These are phyloP conservation scores for Immersiella caudata DNA, from an alignment of 495 filamentous ascomycete species.

Conservation along the genomic window DNA sequence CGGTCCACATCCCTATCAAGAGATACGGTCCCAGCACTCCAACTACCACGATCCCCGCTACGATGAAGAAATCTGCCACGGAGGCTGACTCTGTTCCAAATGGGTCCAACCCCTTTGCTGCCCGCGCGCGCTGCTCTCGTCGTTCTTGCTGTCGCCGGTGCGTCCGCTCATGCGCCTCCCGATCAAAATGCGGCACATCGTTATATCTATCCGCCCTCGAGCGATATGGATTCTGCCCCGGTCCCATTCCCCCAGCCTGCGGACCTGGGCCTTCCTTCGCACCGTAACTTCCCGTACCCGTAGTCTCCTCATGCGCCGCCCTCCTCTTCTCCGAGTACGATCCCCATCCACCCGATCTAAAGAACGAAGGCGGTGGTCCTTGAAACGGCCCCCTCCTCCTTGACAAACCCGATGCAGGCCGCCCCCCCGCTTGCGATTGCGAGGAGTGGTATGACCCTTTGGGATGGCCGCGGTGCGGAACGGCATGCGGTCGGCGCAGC, in stretches of 20 bases:
- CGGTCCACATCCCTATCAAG: conserved; percentile 30
- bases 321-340: conserved; percentile 52
- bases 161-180: conserved; percentile 62
- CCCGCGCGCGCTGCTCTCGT: conserved; percentile 32
- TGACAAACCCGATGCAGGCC: conserved; percentile 78
- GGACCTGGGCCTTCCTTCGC: conserved; percentile 18
- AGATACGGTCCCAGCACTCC: conserved; percentile 42
- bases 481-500: conserved; percentile 35
- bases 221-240: conserved; percentile 47
- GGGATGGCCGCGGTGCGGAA: conserved; percentile 23
- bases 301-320: conserved; percentile 47
- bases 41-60: conserved; percentile 43
- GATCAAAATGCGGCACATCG: conserved; percentile 68
- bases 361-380: conserved; percentile 90
- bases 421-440: conserved; percentile 60
- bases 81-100: conserved; percentile 2
- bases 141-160: conserved; percentile 48
- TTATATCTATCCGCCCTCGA: conserved; percentile 40
- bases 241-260: conserved; percentile 47
- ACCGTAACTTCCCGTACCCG: conserved; percentile 25
- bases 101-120: conserved; percentile 18
- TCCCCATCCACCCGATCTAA: conserved; percentile 74
- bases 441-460: conserved; percentile 54
- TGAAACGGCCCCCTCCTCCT: conserved; percentile 71
- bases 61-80: conserved; percentile 40